Evolutionary conservation across 192 early-diverging fungal species (phyloP), one percentile per base, ranked within the genome.

Genomic region (Podila epicladia): DNA sequence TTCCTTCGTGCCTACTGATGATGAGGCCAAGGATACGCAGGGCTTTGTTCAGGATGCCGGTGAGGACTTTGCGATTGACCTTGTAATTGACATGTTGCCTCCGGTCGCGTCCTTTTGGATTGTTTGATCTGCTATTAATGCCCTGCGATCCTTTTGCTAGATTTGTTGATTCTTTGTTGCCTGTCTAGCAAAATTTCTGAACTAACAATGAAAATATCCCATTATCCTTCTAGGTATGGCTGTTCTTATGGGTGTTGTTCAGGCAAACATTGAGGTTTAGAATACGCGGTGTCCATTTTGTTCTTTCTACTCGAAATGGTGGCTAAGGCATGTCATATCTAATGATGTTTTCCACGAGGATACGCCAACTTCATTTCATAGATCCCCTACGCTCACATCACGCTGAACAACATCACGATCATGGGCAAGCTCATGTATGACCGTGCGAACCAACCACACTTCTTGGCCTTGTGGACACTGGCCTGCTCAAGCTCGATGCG

Each of bases 391-490:
- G 35, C 59, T 33, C 38, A 48, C 6, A 59, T 83, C 29, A 83
- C 77, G 82, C 26, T 12, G 17, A 75, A 69, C 0, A 63, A 59
- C 13, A 24, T 83, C n/a, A 76, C 69, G 12, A 59, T 83, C 67
- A 77, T 73, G 60, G 82, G 75, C 26, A 48, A 65, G 38, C 77
- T 83, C 9, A 77, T 83, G 82, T 83, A 77, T 24, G 31, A 59
- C 1, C 71, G 74, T 2, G 57, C 69, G 7, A 74, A 60, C 48
- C 64, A 41, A 69, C 65, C 12, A 57, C 57, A 8, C 24, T 83
- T 20, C 32, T 83, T 37, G 71, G 67, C 33, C 19, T 83, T 20
- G 45, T 60, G 35, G 82, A 83, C 20, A 65, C 82, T 4, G 82
- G 75, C 6, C 49, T 83, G 26, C 38, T 83, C 28, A 53, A 73